A percentile compares a stretch with the other conserved stretches of the same genome.
Evolutionary conservation across 495 filamentous ascomycete species (phyloP).

Genomic region (Neurospora tetraspora): DNA sequence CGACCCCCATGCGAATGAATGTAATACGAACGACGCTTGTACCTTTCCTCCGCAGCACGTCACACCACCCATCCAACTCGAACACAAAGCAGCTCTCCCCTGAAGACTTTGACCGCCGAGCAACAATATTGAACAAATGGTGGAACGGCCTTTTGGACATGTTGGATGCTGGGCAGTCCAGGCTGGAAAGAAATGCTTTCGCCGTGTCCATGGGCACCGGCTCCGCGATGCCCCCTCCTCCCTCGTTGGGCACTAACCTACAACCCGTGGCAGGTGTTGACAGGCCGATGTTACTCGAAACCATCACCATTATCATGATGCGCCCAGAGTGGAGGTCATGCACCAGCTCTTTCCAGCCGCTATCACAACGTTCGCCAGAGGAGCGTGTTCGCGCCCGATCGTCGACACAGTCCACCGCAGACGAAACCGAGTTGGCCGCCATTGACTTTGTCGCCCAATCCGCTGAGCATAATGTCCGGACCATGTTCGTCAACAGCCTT

Average conservation of each 20-base stretch:
- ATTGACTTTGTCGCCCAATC: slow-evolving; percentile 66
- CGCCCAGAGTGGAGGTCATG: slow-evolving; percentile 83
- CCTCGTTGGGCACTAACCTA: slow-evolving; percentile 34
- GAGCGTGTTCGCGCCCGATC: slow-evolving; percentile 29
- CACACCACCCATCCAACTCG: slow-evolving; percentile 58
- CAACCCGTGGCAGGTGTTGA: slow-evolving; percentile 29
- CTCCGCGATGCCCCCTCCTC: slow-evolving; percentile 37
- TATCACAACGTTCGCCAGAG: slow-evolving; percentile 37
- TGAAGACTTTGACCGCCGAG: slow-evolving; percentile 80
- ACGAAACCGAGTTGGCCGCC: slow-evolving; percentile 50
- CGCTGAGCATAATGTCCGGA: slow-evolving; percentile 87
- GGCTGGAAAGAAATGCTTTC: slow-evolving; percentile 40
- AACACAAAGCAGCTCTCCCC: slow-evolving; percentile 43
- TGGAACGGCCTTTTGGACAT: slow-evolving; percentile 87
- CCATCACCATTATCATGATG: slow-evolving; percentile 80
- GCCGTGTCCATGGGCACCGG: slow-evolving; percentile 30
- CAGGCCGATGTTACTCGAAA: slow-evolving; percentile 73
- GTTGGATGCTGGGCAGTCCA: slow-evolving; percentile 51
- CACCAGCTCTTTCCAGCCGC: slow-evolving; percentile 51
- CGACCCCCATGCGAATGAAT: slow-evolving; percentile 67
- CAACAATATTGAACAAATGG: slow-evolving; percentile 85
- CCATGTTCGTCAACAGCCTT: slow-evolving; percentile 80
- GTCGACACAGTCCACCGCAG: slow-evolving; percentile 37
- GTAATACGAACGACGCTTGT: slow-evolving; percentile 69
- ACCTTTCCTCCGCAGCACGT: slow-evolving; percentile 72